Evolutionary conservation across 1,139 yeast species (phyloP).

Genomic region (Arxiozyma bovina): DNA sequence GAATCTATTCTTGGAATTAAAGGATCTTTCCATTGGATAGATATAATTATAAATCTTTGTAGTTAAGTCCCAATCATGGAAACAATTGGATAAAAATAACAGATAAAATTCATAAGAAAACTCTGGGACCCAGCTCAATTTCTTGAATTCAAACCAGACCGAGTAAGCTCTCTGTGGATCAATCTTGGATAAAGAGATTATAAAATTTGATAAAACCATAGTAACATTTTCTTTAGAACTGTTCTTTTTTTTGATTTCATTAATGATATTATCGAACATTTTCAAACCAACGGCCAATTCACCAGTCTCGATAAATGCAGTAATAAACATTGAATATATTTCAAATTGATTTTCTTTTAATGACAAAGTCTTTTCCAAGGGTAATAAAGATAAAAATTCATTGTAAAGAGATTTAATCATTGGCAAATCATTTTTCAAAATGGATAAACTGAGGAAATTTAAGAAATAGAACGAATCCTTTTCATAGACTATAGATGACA

Average conservation of each 20-base stretch:
- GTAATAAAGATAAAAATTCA: conserved; percentile 28
- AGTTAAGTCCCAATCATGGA: conserved; percentile 28
- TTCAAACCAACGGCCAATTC: conserved; percentile 45
- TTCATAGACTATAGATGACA: conserved; percentile 15
- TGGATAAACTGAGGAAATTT: conserved; percentile 31
- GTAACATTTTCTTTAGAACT: conserved; percentile 27
- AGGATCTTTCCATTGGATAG: conserved; percentile 25
- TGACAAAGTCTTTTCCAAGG: conserved; percentile 5
- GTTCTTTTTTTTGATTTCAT: conserved; percentile 29
- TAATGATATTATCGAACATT: conserved; percentile 41
- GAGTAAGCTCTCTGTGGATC: conserved; percentile 30
- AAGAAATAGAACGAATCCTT: conserved; percentile 31
- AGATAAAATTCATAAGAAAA: conserved; percentile 34
- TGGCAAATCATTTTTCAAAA: conserved; percentile 27
- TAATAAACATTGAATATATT: conserved; percentile 44
- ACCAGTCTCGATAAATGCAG: conserved; percentile 43
- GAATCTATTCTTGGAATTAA: conserved; percentile 1
- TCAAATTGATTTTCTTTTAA: conserved; percentile 34
- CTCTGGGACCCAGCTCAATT: conserved; percentile 35
- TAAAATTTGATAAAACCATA: conserved; percentile 30
- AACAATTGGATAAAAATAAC: conserved; percentile 27
- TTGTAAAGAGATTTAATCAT: conserved; percentile 30
- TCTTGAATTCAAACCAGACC: conserved; percentile 31
- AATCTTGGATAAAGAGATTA: conserved; percentile 29
- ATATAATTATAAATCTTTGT: conserved; percentile 32